Conservation (phyloP, 176 grass and related monocot genomes). For the Aegilops bicornis region DNA sequence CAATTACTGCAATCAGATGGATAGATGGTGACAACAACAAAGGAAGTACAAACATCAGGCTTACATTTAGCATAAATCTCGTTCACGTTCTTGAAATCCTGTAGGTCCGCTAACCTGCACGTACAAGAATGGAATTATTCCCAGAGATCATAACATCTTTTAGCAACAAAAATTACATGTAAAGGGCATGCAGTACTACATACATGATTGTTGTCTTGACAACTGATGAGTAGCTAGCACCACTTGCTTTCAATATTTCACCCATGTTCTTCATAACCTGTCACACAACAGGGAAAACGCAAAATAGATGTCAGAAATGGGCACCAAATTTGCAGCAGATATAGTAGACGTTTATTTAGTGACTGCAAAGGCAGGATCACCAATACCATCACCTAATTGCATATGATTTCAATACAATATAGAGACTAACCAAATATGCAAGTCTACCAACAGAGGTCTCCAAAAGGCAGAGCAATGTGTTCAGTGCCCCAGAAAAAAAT, state of each 20-base stretch:
- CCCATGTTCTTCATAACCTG: conserved; percentile 97
- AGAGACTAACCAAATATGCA: neutral
- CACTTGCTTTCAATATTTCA: conserved; percentile 88
- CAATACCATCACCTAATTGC: too few species aligned
- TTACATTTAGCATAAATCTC: conserved; percentile 96
- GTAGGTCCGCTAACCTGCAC: conserved; percentile 81
- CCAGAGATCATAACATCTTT: neutral
- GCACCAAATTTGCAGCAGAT: neutral
- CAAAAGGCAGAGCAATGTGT: neutral
- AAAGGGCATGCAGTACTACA: neutral
- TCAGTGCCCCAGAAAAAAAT: neutral
- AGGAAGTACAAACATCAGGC: neutral
- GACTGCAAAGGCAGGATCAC: neutral
- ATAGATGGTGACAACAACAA: neutral
- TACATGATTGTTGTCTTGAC: conserved; percentile 99
- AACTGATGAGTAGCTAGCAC: conserved; percentile 87
- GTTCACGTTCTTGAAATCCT: conserved; percentile 97
- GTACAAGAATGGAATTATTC: conserved; percentile 16
- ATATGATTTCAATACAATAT: neutral
- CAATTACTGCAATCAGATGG: neutral
- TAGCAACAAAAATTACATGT: neutral
- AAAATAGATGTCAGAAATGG: neutral
- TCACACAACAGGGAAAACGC: neutral
- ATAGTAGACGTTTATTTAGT: neutral
- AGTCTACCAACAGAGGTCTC: neutral